Percentiles rank a stretch among this genome's conserved stretches.
phyloP scores from a whole-genome alignment of 164 flowering plant genomes.

The Liquidambar formosana region DNA sequence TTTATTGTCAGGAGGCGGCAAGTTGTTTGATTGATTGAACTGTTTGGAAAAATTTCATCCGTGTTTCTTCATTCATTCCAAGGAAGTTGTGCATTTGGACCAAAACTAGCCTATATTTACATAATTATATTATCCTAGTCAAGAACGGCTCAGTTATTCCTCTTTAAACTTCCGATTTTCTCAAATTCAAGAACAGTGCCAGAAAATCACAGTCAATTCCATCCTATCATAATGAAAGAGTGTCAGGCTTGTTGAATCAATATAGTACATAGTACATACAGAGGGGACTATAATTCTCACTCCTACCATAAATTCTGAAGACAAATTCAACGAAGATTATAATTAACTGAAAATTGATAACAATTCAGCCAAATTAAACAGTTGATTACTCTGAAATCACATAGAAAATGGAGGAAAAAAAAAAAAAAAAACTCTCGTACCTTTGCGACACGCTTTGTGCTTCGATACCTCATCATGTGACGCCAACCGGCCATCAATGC shows the following conservation, averaged over 20 bases:
- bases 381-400: background rate
- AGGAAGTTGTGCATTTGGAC: too few relatives aligned
- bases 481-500: conserved; percentile 90
- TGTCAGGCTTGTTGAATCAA: background rate
- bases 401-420: background rate
- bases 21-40: too few relatives aligned
- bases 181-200: background rate
- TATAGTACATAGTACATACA: too few relatives aligned
- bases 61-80: too few relatives aligned
- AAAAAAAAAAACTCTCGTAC: conserved; percentile 30
- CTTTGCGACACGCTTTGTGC: conserved; percentile 75
- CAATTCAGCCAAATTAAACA: background rate
- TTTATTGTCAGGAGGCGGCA: too few relatives aligned
- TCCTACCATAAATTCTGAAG: too few relatives aligned
- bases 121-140: too few relatives aligned
- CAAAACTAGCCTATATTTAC: too few relatives aligned
- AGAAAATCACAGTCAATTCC: background rate
- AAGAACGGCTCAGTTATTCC: background rate
- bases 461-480: conserved; percentile 76
- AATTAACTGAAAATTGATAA: too few relatives aligned
- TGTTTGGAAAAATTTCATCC: too few relatives aligned
- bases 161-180: background rate
- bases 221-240: background rate
- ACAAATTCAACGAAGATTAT: background rate
- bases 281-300: too few relatives aligned